phyloP scores from a whole-genome alignment of 257 asterid species.

The Capsicum chinense region DNA sequence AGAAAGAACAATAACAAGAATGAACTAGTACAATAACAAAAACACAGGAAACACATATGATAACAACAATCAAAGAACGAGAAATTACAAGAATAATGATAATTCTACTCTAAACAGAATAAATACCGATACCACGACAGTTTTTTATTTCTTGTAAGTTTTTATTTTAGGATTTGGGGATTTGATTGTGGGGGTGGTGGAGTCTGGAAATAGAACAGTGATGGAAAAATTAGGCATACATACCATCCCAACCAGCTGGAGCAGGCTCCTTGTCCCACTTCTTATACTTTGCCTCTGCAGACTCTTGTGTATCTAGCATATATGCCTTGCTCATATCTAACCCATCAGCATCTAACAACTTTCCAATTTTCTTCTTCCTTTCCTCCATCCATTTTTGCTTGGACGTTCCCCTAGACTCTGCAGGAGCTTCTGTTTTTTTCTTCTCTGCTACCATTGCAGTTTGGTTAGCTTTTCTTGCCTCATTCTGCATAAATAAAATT shows the following conservation, averaged over 20 bases:
- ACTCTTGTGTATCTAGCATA: constrained; percentile 89
- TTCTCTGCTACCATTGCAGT: constrained; percentile 89
- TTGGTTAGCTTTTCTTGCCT: constrained; percentile 92
- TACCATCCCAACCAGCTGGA: constrained; percentile 99
- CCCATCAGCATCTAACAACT: constrained; percentile 87
- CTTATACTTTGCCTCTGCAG: constrained; percentile 85
- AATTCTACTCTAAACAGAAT: too few species aligned
- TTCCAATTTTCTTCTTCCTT: constrained; percentile 92
- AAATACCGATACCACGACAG: too few species aligned
- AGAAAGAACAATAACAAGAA: too few species aligned
- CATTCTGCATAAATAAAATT: constrained; percentile 51
- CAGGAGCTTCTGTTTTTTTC: constrained; percentile 70
- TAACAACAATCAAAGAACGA: too few species aligned
- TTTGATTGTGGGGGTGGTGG: neutral
- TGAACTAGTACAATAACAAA: too few species aligned
- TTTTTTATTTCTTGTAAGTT: too few species aligned
- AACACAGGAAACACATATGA: too few species aligned
- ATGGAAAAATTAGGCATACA: constrained; percentile 8
- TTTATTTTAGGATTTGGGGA: too few species aligned
- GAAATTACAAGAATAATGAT: too few species aligned
- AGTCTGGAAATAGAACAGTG: neutral
- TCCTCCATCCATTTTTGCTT: constrained; percentile 98
- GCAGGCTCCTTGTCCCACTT: constrained; percentile 97
- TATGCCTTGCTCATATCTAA: constrained; percentile 88
- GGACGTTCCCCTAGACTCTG: constrained; percentile 88